A percentile compares a stretch with the other conserved stretches of the same genome.
Evolutionary conservation across 2,329 filamentous ascomycete species (phyloP).

Genomic region (Endothia cerciana): DNA sequence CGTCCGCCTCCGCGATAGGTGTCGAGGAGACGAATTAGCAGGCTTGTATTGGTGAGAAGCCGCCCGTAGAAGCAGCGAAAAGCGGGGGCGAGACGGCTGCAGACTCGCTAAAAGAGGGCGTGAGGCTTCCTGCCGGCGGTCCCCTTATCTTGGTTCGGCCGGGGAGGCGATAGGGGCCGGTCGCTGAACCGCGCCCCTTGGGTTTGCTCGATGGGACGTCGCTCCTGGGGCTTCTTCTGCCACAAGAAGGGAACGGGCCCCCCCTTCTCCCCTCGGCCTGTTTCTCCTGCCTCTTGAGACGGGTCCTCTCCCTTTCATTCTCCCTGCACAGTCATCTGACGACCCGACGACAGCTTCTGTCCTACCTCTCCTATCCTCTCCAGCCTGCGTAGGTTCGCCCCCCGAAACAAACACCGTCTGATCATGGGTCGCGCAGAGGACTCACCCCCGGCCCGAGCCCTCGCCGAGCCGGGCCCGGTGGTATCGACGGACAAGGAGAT

Average conservation of each 20-base stretch:
- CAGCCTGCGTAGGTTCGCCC: no score
- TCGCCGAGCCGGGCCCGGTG: slow-evolving; percentile 28
- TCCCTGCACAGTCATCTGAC: background rate
- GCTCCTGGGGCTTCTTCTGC: background rate
- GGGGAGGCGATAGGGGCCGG: background rate
- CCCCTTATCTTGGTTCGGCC: slow-evolving; percentile 1
- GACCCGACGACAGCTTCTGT: background rate
- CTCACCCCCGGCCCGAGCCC: slow-evolving; percentile 32
- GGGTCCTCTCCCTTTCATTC: background rate
- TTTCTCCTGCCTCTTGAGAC: no score
- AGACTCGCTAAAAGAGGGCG: background rate
- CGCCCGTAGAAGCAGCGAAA: slow-evolving; percentile 6
- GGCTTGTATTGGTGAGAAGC: slow-evolving; percentile 17
- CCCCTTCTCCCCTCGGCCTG: background rate
- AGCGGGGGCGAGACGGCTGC: background rate
- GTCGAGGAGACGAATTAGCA: slow-evolving; percentile 22
- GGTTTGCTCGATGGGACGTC: background rate
- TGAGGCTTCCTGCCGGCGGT: slow-evolving; percentile 3
- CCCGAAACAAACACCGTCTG: background rate
- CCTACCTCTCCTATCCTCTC: background rate
- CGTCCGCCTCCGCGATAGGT: background rate
- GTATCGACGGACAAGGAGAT: slow-evolving; percentile 29
- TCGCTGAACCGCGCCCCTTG: background rate
- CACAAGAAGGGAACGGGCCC: background rate
- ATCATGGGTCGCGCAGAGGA: slow-evolving; percentile 17